Conservation (phyloP, 306 rosid genomes). For the Vigna radiata region DNA sequence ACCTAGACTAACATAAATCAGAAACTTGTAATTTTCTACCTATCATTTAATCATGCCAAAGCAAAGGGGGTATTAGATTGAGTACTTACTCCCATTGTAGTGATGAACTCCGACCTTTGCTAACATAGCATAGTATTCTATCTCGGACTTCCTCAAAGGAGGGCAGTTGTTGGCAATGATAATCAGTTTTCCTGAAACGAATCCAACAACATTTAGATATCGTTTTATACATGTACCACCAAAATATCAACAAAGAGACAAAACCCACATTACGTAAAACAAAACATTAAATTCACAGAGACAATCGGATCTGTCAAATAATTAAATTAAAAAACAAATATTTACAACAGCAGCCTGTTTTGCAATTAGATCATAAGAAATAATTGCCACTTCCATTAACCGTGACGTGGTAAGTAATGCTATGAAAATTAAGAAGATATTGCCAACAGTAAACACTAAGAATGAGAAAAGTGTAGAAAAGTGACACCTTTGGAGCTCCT, state of each 20-base stretch:
- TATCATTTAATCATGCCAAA: not conserved
- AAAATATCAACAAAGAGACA: not conserved
- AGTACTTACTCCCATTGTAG: slow-evolving; percentile 78
- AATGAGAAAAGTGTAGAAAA: not conserved
- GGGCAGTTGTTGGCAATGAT: slow-evolving; percentile 90
- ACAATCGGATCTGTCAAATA: not conserved
- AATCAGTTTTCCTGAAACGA: slow-evolving; percentile 63
- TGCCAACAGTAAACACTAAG: not conserved
- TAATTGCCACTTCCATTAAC: not conserved
- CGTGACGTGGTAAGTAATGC: not conserved
- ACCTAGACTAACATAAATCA: not conserved
- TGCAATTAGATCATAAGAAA: not conserved
- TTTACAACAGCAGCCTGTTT: too few relatives aligned
- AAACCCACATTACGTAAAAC: not conserved
- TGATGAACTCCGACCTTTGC: slow-evolving; percentile 87
- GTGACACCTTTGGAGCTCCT: slow-evolving; percentile 72
- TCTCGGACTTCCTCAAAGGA: slow-evolving; percentile 79
- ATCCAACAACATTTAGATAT: not conserved
- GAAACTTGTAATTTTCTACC: not conserved
- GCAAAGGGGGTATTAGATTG: not conserved
- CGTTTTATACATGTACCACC: not conserved
- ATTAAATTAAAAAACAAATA: not conserved
- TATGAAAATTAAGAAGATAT: not conserved
- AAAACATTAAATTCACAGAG: not conserved
- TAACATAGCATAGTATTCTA: slow-evolving; percentile 83